Conservation (phyloP, 2,329 filamentous ascomycete genomes). For the Diplodia scrobiculata region DNA sequence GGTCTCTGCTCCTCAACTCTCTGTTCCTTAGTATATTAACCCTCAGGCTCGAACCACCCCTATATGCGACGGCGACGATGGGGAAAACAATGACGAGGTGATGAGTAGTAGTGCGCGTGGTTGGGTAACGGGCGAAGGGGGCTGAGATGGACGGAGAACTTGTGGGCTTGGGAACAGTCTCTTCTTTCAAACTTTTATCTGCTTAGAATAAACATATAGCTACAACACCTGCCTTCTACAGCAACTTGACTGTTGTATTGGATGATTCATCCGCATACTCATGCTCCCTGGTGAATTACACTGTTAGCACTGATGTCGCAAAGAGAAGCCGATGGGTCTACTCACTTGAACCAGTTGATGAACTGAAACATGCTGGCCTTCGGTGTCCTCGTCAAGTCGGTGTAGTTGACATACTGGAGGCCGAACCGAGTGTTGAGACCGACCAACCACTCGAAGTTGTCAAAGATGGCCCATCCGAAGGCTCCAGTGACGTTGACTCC, state of each 20-base stretch:
- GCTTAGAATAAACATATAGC: neutral
- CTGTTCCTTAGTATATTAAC: too few relatives aligned
- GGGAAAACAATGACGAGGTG: too few relatives aligned
- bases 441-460: slow-evolving; percentile 49
- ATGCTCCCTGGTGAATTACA: neutral
- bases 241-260: neutral
- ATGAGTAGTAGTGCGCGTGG: too few relatives aligned
- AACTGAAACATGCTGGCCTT: slow-evolving; percentile 50
- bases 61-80: too few relatives aligned
- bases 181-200: too few relatives aligned
- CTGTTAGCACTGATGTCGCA: neutral
- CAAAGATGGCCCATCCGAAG: slow-evolving; percentile 48
- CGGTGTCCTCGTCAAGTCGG: slow-evolving; percentile 45
- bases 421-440: slow-evolving; percentile 47
- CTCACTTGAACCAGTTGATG: slow-evolving; percentile 47
- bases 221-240: neutral
- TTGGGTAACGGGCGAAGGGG: too few relatives aligned
- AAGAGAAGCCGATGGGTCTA: neutral
- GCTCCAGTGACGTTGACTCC: slow-evolving; percentile 49
- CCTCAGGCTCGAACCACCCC: too few relatives aligned
- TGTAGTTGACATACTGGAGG: slow-evolving; percentile 50
- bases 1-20: too few relatives aligned
- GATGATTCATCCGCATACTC: slow-evolving; percentile 3
- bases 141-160: too few relatives aligned
- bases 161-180: too few relatives aligned